phyloP scores from a whole-genome alignment of 208 protist species.

The Acanthamoeba culbertsoni region DNA sequence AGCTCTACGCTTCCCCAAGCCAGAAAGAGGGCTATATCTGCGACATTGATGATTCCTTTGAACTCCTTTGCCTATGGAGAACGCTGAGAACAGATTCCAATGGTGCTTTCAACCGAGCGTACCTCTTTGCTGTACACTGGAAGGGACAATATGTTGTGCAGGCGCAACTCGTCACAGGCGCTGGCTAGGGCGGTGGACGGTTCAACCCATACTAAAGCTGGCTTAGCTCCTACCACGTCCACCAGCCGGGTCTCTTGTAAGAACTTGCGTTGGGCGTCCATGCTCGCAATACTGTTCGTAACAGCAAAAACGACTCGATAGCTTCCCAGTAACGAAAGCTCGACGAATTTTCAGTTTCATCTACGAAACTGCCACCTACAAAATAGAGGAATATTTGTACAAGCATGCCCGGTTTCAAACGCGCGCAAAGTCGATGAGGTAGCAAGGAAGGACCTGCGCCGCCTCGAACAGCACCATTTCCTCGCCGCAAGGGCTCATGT shows the following conservation, averaged over 20 bases:
- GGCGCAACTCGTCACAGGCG: background rate
- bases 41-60: background rate
- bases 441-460: slow-evolving; percentile 50
- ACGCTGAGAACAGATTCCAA: background rate
- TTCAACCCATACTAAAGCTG: background rate
- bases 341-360: background rate
- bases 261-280: background rate
- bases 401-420: too few relatives aligned
- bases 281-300: background rate
- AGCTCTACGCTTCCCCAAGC: background rate
- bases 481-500: slow-evolving; percentile 41
- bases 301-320: background rate
- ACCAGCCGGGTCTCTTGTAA: background rate
- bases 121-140: background rate
- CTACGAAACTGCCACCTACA: too few relatives aligned
- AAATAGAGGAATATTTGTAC: too few relatives aligned
- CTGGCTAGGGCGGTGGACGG: background rate
- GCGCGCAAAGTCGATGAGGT: slow-evolving; percentile 7
- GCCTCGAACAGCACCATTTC: slow-evolving; percentile 40
- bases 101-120: background rate
- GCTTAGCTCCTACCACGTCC: background rate
- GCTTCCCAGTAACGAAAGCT: background rate
- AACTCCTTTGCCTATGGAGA: background rate
- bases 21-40: background rate
- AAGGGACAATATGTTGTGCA: background rate